Conservation (phyloP, 1,284 basidiomycete species). For the Flammula alnicola region DNA sequence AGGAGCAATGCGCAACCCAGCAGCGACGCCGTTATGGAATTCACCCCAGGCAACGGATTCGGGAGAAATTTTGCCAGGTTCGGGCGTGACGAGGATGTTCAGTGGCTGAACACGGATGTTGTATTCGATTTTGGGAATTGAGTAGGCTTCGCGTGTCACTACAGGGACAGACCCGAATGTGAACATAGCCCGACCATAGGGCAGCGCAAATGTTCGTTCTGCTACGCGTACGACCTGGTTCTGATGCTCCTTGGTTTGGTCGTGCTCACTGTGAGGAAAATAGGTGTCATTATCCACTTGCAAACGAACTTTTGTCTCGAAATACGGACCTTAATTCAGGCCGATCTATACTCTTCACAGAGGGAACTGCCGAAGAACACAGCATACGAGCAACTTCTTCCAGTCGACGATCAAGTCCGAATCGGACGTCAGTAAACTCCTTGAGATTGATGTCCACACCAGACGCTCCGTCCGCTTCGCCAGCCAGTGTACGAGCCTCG, state of each 20-base stretch:
- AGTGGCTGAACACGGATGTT: constrained; percentile 74
- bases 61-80: constrained; percentile 63
- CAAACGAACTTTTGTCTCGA: too few relatives aligned
- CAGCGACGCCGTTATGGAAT: constrained; percentile 97
- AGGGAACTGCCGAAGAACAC: constrained; percentile 73
- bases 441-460: constrained; percentile 74
- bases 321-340: constrained; percentile 70
- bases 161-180: constrained; percentile 78
- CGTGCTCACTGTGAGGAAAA: constrained; percentile 64
- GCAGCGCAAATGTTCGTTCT: constrained; percentile 84
- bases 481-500: constrained; percentile 51
- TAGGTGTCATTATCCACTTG: not conserved
- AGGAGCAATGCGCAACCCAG: constrained; percentile 83
- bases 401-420: constrained; percentile 83
- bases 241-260: constrained; percentile 82
- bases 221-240: constrained; percentile 78
- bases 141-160: constrained; percentile 76
- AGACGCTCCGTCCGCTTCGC: constrained; percentile 59
- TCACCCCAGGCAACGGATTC: constrained; percentile 91
- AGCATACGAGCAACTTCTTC: constrained; percentile 90
- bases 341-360: constrained; percentile 70
- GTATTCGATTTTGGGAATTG: constrained; percentile 83
- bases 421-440: constrained; percentile 82
- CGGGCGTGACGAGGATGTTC: constrained; percentile 66
- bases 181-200: constrained; percentile 88